Evolutionary conservation across 176 grass and related monocot genomes (phyloP).

Genomic region (Chloris gayana): DNA sequence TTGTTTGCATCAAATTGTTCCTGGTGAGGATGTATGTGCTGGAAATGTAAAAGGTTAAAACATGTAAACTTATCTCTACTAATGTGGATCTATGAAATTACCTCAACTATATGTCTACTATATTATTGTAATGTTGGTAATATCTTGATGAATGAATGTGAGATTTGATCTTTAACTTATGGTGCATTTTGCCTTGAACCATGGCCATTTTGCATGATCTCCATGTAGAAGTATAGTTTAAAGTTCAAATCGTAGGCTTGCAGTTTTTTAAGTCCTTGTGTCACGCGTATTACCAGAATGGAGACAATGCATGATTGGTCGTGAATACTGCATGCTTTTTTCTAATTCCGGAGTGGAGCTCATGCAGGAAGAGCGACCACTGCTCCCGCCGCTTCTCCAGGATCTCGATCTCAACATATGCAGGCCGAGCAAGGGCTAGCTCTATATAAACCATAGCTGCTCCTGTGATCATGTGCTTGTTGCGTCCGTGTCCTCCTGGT

Average conservation of each 20-base stretch:
- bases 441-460: slow-evolving; percentile 1
- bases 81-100: slow-evolving; percentile 2
- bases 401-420: slow-evolving; percentile 18
- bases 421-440: neutral
- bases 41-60: neutral
- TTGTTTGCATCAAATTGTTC: slow-evolving; percentile 3
- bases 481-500: slow-evolving; percentile 1
- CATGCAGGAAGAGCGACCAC: slow-evolving; percentile 28
- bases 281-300: neutral
- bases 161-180: neutral
- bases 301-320: slow-evolving; percentile 3
- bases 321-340: slow-evolving; percentile 12
- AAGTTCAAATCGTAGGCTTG: neutral
- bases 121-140: neutral
- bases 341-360: slow-evolving; percentile 24
- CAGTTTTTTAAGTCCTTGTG: neutral
- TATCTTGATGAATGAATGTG: neutral
- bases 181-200: neutral
- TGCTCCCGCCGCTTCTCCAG: slow-evolving; percentile 40
- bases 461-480: neutral
- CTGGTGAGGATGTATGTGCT: slow-evolving; percentile 21
- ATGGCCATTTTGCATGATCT: neutral
- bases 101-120: neutral
- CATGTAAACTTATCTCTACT: neutral
- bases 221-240: neutral